Evolutionary conservation across 2,329 filamentous ascomycete genomes (phyloP), one percentile per base, ranked within the genome.

Genomic region (Aspergillus quadricinctus): DNA sequence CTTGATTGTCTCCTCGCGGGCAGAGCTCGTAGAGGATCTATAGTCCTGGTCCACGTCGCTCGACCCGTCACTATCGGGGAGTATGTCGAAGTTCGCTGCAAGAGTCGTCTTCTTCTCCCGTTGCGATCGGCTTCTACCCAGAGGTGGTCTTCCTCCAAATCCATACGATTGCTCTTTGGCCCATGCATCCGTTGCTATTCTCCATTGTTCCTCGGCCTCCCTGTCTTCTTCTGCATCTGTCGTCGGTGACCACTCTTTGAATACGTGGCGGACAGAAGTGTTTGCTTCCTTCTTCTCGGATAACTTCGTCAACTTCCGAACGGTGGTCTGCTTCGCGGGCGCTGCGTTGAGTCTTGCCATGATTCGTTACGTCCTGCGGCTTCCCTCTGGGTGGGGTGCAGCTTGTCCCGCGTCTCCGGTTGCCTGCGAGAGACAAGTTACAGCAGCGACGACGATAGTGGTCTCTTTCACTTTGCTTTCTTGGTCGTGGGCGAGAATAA

Each of bases 21-120:
- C 3, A 53, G 55, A 27, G 45, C 52, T 14, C 49, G 52, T 3
- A 56, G 63, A 52, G 9, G 40, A 59, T 1, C 55, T 62, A 40
- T 50, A 55, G 14, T 51, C 43, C 1, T 31, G 25, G 21, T 64
- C 61, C 23, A 56, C 54, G 9, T 66, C 66, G 14, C 61, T 60
- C 7, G 46, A n/a, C 7, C 55, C 57, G 27, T 68, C 63, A 7
- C 56, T 60, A 11, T 72, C 69, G 4, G 67, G 57, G n/a, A 72
- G 69, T 40, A 72, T 71, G 37, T 71, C 61, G 31, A 72, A 72
- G 9, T 54, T 50, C 2, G 59, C 45, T 23, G 64, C 59, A 0
- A 64, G 59, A 10, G 60, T 45, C 25, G 59, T 64, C 23, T 23
- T 46, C 23, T 57, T 61, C 3, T 59, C 57, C 52, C 61, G 64